Conservation (phyloP, 257 asterid species). For the Datura wrightii region DNA sequence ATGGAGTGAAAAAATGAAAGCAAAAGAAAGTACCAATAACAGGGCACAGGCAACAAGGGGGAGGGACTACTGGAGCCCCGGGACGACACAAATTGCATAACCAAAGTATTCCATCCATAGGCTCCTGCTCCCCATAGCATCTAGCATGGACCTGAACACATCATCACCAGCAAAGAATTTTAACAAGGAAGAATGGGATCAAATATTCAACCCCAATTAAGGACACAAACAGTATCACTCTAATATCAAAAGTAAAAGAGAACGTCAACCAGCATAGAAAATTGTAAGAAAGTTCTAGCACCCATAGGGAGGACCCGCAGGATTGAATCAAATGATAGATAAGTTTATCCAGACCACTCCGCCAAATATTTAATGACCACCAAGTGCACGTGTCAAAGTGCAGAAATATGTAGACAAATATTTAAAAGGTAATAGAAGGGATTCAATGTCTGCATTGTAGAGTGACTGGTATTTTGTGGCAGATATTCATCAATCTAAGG, state of each 20-base stretch:
- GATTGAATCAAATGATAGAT: neutral
- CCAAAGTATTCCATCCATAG: slow-evolving; percentile 88
- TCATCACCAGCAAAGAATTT: slow-evolving; percentile 12
- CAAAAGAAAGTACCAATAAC: slow-evolving; percentile 64
- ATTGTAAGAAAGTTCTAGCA: slow-evolving; percentile 21
- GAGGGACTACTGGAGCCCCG: slow-evolving; percentile 83
- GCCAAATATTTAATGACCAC: slow-evolving; percentile 5
- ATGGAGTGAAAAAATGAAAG: slow-evolving; percentile 5
- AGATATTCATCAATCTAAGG: too few species aligned
- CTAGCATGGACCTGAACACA: slow-evolving; percentile 91
- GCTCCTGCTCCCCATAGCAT: slow-evolving; percentile 94
- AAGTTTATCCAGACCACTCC: neutral
- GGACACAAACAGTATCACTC: slow-evolving; percentile 13
- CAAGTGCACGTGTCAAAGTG: neutral
- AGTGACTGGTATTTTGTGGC: too few species aligned
- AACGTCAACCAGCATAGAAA: slow-evolving; percentile 33
- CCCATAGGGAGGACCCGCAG: slow-evolving; percentile 1
- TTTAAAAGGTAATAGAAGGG: neutral
- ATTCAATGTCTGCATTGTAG: neutral
- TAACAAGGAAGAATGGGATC: neutral
- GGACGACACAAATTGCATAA: slow-evolving; percentile 98
- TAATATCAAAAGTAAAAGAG: slow-evolving; percentile 22
- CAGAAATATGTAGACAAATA: neutral
- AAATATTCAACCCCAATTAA: neutral
- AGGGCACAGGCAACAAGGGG: slow-evolving; percentile 94